phyloP scores from a whole-genome alignment of 2,329 filamentous ascomycete species.

The Uncinocarpus reesii region DNA sequence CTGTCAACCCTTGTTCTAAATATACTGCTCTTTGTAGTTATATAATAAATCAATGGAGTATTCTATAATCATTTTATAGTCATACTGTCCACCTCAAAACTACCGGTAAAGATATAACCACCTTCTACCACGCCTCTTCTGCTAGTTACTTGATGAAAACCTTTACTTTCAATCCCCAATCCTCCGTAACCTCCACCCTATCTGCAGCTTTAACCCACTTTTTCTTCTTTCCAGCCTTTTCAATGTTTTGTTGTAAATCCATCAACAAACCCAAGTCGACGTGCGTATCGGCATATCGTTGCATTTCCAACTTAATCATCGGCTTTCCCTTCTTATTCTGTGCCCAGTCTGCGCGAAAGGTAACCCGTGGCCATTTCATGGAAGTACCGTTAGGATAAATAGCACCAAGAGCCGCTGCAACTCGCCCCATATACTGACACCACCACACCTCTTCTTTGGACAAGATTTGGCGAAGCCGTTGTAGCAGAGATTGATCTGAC shows the following conservation, averaged over 20 bases:
- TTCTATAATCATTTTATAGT: no score
- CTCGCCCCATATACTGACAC: constrained; percentile 52
- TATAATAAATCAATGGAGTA: no score
- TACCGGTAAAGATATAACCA: neutral
- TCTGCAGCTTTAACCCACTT: constrained; percentile 37
- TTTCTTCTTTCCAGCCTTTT: constrained; percentile 52
- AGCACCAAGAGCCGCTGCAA: constrained; percentile 48
- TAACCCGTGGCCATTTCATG: constrained; percentile 23
- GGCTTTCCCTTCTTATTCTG: constrained; percentile 34
- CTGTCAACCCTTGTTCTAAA: no score
- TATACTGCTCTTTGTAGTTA: neutral
- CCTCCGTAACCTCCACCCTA: constrained; percentile 25
- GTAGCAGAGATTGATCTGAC: constrained; percentile 46
- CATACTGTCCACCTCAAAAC: no score
- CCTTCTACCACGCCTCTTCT: neutral
- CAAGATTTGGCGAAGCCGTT: constrained; percentile 44
- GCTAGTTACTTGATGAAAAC: constrained; percentile 22
- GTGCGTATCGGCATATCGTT: constrained; percentile 30
- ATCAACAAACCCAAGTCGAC: constrained; percentile 28
- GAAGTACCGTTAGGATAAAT: constrained; percentile 53
- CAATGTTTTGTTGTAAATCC: constrained; percentile 33
- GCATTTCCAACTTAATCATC: constrained; percentile 38
- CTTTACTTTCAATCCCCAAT: constrained; percentile 33
- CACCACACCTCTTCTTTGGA: constrained; percentile 52
- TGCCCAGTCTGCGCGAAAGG: constrained; percentile 36